Evolutionary conservation across 2,329 filamentous ascomycete species (phyloP).

Genomic region (Thermochaetoides dissita): DNA sequence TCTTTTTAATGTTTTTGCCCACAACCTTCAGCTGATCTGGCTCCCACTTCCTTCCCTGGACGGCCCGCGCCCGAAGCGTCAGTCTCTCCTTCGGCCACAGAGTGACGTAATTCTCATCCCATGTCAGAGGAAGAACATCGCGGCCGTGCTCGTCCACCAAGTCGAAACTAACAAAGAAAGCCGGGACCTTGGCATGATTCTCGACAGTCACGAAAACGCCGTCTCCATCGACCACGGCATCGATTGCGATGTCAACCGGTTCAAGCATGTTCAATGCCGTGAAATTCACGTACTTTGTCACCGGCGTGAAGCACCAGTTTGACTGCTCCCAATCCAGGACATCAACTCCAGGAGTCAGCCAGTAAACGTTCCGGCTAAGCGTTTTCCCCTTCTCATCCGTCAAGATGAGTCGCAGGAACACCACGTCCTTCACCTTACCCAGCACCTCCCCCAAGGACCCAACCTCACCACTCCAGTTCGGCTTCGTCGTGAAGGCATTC

Average conservation of each 20-base stretch:
- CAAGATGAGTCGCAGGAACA: slow-evolving; percentile 37
- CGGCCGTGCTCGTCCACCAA: slow-evolving; percentile 29
- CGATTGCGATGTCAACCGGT: slow-evolving; percentile 24
- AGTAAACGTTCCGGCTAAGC: slow-evolving; percentile 47
- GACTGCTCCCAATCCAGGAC: slow-evolving; percentile 40
- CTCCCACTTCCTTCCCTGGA: background rate
- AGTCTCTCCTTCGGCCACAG: slow-evolving; percentile 42
- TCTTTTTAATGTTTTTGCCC: slow-evolving; percentile 13
- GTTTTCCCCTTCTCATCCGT: slow-evolving; percentile 18
- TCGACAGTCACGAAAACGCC: slow-evolving; percentile 28
- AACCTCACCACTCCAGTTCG: slow-evolving; percentile 30
- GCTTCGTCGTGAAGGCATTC: slow-evolving; percentile 23
- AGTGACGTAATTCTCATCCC: slow-evolving; percentile 51
- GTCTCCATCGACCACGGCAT: slow-evolving; percentile 6
- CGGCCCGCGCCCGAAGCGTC: slow-evolving; percentile 15
- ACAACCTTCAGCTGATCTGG: slow-evolving; percentile 5
- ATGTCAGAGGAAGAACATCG: slow-evolving; percentile 38
- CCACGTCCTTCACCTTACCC: slow-evolving; percentile 24
- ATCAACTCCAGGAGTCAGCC: slow-evolving; percentile 35
- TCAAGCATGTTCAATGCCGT: slow-evolving; percentile 28
- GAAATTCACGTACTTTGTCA: slow-evolving; percentile 35
- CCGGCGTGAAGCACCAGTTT: slow-evolving; percentile 45
- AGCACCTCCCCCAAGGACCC: slow-evolving; percentile 19
- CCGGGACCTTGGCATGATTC: slow-evolving; percentile 38
- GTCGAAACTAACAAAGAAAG: slow-evolving; percentile 42